These are phyloP conservation scores for Musa balbisiana DNA, from an alignment of 202 grass and related monocot species.

Conservation along the genomic window DNA sequence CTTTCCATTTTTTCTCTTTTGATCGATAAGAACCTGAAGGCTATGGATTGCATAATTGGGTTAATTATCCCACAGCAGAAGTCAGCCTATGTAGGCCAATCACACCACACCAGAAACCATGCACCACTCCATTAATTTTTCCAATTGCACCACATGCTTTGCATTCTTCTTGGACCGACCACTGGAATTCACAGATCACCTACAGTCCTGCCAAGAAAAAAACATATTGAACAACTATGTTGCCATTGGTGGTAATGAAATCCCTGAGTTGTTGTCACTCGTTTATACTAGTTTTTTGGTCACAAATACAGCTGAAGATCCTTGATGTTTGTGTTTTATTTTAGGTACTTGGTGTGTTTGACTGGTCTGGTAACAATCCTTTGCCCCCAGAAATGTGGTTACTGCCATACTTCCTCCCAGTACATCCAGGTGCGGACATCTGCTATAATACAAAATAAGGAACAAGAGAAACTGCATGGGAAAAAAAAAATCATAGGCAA, in stretches of 20 bases:
- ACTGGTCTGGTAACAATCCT: constrained; percentile 96
- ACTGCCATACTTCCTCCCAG: constrained; percentile 64
- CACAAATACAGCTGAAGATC: background rate
- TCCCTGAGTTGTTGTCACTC: background rate
- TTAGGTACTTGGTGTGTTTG: constrained; percentile 95
- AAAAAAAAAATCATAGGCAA: background rate
- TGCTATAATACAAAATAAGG: background rate
- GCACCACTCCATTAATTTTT: background rate
- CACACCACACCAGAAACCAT: background rate
- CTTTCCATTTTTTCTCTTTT: constrained; percentile 13
- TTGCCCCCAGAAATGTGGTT: constrained; percentile 91
- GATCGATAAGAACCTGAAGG: background rate
- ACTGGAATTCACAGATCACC: background rate
- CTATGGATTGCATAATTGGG: background rate
- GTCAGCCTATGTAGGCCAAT: background rate
- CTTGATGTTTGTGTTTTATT: constrained; percentile 27
- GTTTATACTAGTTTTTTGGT: background rate
- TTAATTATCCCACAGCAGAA: background rate
- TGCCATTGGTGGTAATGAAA: background rate
- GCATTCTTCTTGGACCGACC: background rate
- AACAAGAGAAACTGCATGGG: background rate
- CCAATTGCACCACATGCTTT: background rate
- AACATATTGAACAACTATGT: background rate
- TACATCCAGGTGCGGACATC: constrained; percentile 60
- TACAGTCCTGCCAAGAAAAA: background rate